phyloP scores from a whole-genome alignment of 805 yeast genomes.

The Aciculoconidium aculeatum region DNA sequence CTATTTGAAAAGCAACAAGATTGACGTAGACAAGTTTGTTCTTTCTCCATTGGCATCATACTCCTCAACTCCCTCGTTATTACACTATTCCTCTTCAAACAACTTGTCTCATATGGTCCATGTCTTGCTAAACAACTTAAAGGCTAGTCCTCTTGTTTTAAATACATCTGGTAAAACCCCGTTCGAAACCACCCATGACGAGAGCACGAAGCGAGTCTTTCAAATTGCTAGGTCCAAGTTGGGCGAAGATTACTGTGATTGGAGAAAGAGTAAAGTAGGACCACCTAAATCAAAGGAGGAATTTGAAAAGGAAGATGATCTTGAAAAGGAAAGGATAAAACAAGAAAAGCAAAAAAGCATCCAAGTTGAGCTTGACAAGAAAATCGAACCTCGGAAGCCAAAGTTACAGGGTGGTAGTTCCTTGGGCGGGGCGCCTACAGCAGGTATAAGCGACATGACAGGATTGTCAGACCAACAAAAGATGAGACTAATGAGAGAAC shows the following conservation, averaged over 20 bases:
- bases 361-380: constrained; percentile 38
- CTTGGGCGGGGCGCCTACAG: constrained; percentile 15
- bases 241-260: constrained; percentile 67
- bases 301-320: constrained; percentile 37
- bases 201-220: constrained; percentile 47
- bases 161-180: constrained; percentile 60
- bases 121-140: constrained; percentile 53
- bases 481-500: constrained; percentile 81
- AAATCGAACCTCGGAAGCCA: constrained; percentile 33
- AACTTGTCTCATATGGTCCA: constrained; percentile 65
- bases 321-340: constrained; percentile 31
- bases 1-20: constrained; percentile 52
- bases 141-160: constrained; percentile 60
- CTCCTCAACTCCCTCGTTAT: constrained; percentile 57
- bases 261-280: constrained; percentile 66
- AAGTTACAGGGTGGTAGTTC: constrained; percentile 20
- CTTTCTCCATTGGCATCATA: constrained; percentile 54
- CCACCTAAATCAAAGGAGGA: constrained; percentile 53
- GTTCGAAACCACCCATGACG: constrained; percentile 54
- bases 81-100: constrained; percentile 72
- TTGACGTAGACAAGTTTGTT: constrained; percentile 42
- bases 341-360: constrained; percentile 35
- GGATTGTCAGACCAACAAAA: constrained; percentile 72
- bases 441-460: constrained; percentile 42
- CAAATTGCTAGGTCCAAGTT: constrained; percentile 60